Conservation (phyloP, 345 rosid species). For the Anacardium occidentale region DNA sequence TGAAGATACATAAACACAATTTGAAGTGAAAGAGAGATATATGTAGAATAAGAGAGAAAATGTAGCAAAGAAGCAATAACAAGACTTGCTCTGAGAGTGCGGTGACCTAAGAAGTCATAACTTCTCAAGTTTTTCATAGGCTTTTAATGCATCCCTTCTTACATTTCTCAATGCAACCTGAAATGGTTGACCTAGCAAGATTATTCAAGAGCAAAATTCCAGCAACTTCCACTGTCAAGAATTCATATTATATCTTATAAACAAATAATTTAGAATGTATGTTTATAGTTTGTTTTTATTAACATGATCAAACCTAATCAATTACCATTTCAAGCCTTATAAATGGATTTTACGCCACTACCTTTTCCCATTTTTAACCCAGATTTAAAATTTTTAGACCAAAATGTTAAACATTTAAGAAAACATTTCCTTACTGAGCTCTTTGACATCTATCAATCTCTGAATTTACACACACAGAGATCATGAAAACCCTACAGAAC, state of each 20-base stretch:
- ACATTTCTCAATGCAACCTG: slow-evolving; percentile 92
- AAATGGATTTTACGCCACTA: slow-evolving; percentile 8
- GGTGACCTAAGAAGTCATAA: slow-evolving; percentile 25
- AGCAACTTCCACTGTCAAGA: neutral
- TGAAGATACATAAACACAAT: neutral
- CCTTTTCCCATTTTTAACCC: neutral
- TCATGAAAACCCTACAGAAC: neutral
- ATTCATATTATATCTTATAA: too few relatives aligned
- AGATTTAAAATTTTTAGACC: neutral
- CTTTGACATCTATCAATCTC: neutral
- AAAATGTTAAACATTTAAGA: neutral
- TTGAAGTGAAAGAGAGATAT: neutral
- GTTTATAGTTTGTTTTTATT: neutral
- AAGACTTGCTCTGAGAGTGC: neutral
- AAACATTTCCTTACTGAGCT: neutral
- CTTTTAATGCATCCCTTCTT: slow-evolving; percentile 86
- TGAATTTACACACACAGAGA: neutral
- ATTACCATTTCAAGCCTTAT: neutral
- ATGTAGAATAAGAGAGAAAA: slow-evolving; percentile 4
- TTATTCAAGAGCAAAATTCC: slow-evolving; percentile 6
- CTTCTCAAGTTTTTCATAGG: slow-evolving; percentile 94
- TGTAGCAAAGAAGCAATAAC: slow-evolving; percentile 1
- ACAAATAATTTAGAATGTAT: neutral
- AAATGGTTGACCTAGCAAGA: slow-evolving; percentile 16
- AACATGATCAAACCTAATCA: neutral